Evolutionary conservation across 2,329 filamentous ascomycete species (phyloP), one percentile per base, ranked within the genome.

Genomic region (Aspergillus latus): DNA sequence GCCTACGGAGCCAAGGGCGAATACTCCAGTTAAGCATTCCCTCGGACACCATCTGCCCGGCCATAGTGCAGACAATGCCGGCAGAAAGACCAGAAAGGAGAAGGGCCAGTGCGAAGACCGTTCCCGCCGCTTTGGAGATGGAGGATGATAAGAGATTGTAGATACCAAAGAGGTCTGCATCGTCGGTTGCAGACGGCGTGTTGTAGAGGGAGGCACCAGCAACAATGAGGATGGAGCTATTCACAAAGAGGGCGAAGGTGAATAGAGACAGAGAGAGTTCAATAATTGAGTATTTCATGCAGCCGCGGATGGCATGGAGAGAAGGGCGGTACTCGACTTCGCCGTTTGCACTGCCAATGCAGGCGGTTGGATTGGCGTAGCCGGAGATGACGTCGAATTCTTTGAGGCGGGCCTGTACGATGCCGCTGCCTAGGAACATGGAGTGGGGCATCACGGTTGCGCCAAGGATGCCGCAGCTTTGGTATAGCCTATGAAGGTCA

Each of bases 41-140:
- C 71, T 95, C 91, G 60, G 85, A 87, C 21, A 96, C 88, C 86
- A 96, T 94, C 72, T 96, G 91, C 0, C 91, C 91, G 0, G 91
- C 84, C 63, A 96, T 94, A 1, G 92, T 96, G 75, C 91, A 95
- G 2, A 95, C 88, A 36, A 96, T 90, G 5, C 91, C 91, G 0
- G 91, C 91, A 0, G 87, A 90, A 10, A 90, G 82, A 7, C 91
- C 91, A 0, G 88, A 92, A 0, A 95, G 82, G 0, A 96, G 81
- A 1, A 96, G 77, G 0, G 91, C 90, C 2, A 95, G 78, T 0
- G 90, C 90, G 61, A 96, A 96, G n/a, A 96, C 79, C 2, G 88
- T 89, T 1, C 90, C 92, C 0, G 90, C 92, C 0, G 83, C 88
- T 0, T 87, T 85, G 0, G 88, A 85, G 50, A 96, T 84, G 53